Percentiles rank a stretch among this genome's conserved stretches.
These are phyloP conservation scores for Eucalyptus curtisii DNA, from an alignment of 345 rosid species.

Conservation along the genomic window DNA sequence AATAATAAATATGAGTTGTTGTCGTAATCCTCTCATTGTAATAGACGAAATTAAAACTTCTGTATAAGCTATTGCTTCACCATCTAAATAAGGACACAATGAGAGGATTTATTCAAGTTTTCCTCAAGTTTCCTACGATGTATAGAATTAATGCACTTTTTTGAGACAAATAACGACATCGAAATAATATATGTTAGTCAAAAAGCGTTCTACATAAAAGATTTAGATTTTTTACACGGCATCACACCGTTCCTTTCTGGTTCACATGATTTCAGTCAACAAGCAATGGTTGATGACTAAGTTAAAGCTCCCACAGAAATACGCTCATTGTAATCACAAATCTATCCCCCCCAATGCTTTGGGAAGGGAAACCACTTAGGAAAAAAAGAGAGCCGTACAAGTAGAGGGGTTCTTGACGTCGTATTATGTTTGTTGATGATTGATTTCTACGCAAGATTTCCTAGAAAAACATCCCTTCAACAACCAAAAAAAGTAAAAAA, in stretches of 20 bases:
- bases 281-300: background rate
- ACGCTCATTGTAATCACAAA: background rate
- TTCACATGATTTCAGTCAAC: background rate
- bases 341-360: background rate
- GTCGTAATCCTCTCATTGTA: background rate
- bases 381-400: background rate
- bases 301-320: background rate
- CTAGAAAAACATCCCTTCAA: background rate
- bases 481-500: no score
- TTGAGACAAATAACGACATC: background rate
- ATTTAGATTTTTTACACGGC: background rate
- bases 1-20: background rate
- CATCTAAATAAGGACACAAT: background rate
- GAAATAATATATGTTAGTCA: no score
- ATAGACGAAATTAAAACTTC: background rate
- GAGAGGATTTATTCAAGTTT: background rate
- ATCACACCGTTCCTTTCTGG: background rate
- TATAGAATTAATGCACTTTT: background rate
- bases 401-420: background rate
- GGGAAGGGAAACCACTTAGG: background rate
- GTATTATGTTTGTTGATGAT: background rate
- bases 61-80: background rate
- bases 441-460: background rate
- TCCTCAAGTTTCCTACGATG: background rate
- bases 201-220: background rate